phyloP scores from a whole-genome alignment of 2,329 filamentous ascomycete genomes.

The Xylariaceae sp. region DNA sequence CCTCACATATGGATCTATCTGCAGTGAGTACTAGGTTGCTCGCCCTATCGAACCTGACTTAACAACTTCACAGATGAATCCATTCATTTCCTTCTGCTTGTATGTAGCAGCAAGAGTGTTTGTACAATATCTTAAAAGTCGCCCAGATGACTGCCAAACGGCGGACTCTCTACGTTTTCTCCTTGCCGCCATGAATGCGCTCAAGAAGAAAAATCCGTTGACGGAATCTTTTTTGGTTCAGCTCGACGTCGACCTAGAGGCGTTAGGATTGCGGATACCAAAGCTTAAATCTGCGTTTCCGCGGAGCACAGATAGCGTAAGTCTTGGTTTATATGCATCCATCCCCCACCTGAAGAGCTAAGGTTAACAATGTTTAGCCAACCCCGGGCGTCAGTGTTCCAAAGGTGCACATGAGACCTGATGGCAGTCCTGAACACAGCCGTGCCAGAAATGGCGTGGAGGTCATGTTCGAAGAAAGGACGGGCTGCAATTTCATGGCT shows the following conservation, averaged over 20 bases:
- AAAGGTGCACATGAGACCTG: neutral
- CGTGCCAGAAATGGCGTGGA: slow-evolving; percentile 42
- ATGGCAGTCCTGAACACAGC: slow-evolving; percentile 8
- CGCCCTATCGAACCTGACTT: neutral
- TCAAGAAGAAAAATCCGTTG: slow-evolving; percentile 86
- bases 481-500: slow-evolving; percentile 23
- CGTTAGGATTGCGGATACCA: slow-evolving; percentile 66
- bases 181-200: slow-evolving; percentile 84
- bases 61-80: slow-evolving; percentile 73
- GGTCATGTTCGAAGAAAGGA: slow-evolving; percentile 47
- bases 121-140: slow-evolving; percentile 92
- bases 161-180: slow-evolving; percentile 87
- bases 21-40: slow-evolving; percentile 62
- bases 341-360: neutral
- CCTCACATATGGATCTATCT: slow-evolving; percentile 86
- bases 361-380: slow-evolving; percentile 37
- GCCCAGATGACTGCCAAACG: slow-evolving; percentile 81
- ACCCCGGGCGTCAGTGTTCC: slow-evolving; percentile 25
- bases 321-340: slow-evolving; percentile 34
- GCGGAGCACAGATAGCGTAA: slow-evolving; percentile 58
- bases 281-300: slow-evolving; percentile 62
- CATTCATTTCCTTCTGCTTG: slow-evolving; percentile 92
- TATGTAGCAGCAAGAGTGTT: slow-evolving; percentile 97
- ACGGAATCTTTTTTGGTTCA: slow-evolving; percentile 96
- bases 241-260: slow-evolving; percentile 88